These are phyloP conservation scores for Geranium brycei DNA, from an alignment of 345 rosid genomes.

Conservation along the genomic window DNA sequence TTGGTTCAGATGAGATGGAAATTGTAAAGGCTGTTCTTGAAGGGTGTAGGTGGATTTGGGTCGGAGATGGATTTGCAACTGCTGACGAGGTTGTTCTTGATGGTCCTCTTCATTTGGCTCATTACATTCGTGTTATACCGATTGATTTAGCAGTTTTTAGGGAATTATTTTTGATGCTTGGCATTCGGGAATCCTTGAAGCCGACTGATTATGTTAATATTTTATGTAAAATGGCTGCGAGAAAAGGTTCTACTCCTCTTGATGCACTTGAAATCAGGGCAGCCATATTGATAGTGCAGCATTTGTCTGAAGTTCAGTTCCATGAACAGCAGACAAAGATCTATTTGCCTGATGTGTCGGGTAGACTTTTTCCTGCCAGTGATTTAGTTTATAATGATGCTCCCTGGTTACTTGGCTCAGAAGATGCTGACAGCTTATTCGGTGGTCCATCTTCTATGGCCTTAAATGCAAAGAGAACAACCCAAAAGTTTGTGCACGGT, in stretches of 20 bases:
- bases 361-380: slow-evolving; percentile 59
- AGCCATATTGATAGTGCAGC: slow-evolving; percentile 71
- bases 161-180: slow-evolving; percentile 74
- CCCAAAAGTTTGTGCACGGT: slow-evolving; percentile 73
- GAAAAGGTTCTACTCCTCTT: slow-evolving; percentile 59
- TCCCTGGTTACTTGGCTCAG: slow-evolving; percentile 85
- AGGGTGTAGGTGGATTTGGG: slow-evolving; percentile 99
- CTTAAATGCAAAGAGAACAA: slow-evolving; percentile 49
- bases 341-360: slow-evolving; percentile 76
- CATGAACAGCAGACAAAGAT: slow-evolving; percentile 43
- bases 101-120: slow-evolving; percentile 90
- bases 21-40: slow-evolving; percentile 91
- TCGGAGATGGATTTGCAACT: slow-evolving; percentile 95
- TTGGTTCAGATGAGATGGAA: slow-evolving; percentile 89
- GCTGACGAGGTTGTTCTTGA: slow-evolving; percentile 83
- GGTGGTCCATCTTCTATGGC: slow-evolving; percentile 36
- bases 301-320: slow-evolving; percentile 67
- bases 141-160: slow-evolving; percentile 80
- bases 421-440: slow-evolving; percentile 39
- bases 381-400: slow-evolving; percentile 91
- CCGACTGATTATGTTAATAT: slow-evolving; percentile 75
- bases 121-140: slow-evolving; percentile 84
- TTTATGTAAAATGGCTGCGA: slow-evolving; percentile 62
- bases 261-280: slow-evolving; percentile 70
- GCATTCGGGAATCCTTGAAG: slow-evolving; percentile 67